These are phyloP conservation scores for Dunaliella sp. DNA, from an alignment of 139 green algal species.

Conservation along the genomic window DNA sequence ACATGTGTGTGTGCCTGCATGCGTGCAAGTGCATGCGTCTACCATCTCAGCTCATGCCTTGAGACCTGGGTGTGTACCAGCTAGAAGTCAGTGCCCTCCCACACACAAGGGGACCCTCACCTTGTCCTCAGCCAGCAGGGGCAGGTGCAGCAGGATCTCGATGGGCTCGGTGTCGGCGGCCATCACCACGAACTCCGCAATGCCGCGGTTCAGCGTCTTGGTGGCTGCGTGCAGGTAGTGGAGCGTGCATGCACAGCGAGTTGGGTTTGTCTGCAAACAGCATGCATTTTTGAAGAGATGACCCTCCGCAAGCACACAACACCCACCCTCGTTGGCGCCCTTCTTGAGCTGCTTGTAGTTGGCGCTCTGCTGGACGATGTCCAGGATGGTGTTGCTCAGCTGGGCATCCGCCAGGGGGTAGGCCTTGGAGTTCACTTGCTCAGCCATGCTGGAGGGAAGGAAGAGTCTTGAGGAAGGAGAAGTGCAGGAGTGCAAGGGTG, in stretches of 20 bases:
- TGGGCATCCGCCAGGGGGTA: constrained; percentile 91
- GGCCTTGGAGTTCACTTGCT: constrained; percentile 98
- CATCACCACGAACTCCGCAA: constrained; percentile 97
- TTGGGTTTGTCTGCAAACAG: background rate
- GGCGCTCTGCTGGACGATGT: constrained; percentile 97
- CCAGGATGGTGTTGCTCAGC: constrained; percentile 96
- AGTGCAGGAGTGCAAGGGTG: background rate
- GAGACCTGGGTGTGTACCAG: background rate
- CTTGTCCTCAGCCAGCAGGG: constrained; percentile 98
- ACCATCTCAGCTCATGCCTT: no score
- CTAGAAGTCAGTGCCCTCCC: no score
- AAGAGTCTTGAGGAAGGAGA: background rate
- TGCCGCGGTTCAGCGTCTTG: constrained; percentile 94
- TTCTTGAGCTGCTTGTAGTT: constrained; percentile 99
- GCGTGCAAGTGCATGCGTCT: no score
- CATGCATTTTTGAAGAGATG: no score
- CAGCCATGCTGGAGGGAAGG: constrained; percentile 49
- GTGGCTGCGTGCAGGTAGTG: constrained; percentile 63
- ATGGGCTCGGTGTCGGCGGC: constrained; percentile 98
- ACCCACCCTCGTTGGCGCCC: constrained; percentile 94
- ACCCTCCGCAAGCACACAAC: background rate
- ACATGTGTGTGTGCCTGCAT: no score
- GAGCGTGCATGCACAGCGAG: no score
- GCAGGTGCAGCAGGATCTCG: constrained; percentile 99
- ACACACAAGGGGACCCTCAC: constrained; percentile 22